Percentiles rank a stretch among this genome's conserved stretches.
phyloP scores from a whole-genome alignment of 1,284 basidiomycete species.

The Sanghuangporus weigelae region DNA sequence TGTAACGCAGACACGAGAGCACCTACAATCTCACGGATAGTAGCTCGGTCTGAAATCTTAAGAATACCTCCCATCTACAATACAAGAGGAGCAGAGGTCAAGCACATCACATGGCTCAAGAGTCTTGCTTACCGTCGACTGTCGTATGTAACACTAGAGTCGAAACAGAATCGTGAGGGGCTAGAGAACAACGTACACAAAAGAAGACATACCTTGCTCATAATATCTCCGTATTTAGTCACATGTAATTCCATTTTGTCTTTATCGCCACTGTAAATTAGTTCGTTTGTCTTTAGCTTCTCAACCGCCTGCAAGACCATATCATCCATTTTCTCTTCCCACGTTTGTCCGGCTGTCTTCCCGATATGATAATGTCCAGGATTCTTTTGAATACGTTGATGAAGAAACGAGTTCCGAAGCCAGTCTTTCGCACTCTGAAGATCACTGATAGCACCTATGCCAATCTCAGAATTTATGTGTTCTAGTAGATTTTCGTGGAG shows the following conservation, averaged over 20 bases:
- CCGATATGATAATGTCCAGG: slow-evolving; percentile 68
- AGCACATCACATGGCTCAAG: background rate
- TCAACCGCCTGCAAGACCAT: slow-evolving; percentile 64
- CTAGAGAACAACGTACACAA: background rate
- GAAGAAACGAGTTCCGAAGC: slow-evolving; percentile 80
- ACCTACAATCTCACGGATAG: slow-evolving; percentile 60
- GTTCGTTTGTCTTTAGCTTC: slow-evolving; percentile 49
- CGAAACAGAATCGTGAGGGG: background rate
- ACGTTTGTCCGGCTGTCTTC: slow-evolving; percentile 53
- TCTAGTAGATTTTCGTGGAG: slow-evolving; percentile 82
- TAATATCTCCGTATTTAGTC: slow-evolving; percentile 76
- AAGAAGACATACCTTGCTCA: slow-evolving; percentile 62
- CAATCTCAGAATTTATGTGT: slow-evolving; percentile 91
- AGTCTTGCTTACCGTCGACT: slow-evolving; percentile 27
- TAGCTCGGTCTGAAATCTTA: slow-evolving; percentile 47
- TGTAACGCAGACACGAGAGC: background rate
- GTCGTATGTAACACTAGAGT: slow-evolving; percentile 64
- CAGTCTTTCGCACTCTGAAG: slow-evolving; percentile 69
- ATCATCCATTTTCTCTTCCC: slow-evolving; percentile 65
- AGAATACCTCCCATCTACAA: slow-evolving; percentile 64
- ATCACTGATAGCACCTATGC: slow-evolving; percentile 72
- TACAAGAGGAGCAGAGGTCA: slow-evolving; percentile 1
- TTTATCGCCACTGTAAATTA: slow-evolving; percentile 43
- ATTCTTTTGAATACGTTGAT: slow-evolving; percentile 78
- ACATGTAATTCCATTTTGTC: slow-evolving; percentile 39